Evolutionary conservation across 768 basidiomycete species (phyloP).

Genomic region (Tulasnella sp.): DNA sequence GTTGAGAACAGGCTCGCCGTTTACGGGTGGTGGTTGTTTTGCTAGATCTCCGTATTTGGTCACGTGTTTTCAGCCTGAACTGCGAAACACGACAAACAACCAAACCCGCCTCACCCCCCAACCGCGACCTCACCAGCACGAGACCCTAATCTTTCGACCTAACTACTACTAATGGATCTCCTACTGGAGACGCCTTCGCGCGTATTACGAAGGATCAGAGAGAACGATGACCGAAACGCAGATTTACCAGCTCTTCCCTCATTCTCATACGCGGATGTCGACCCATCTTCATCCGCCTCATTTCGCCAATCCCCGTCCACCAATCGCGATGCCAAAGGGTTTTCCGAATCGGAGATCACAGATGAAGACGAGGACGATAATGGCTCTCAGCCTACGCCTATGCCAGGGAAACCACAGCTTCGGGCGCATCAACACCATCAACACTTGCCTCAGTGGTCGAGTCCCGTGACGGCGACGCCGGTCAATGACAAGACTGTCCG

Average conservation of each 20-base stretch:
- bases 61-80: background rate
- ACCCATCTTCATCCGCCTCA: constrained; percentile 17
- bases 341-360: constrained; percentile 23
- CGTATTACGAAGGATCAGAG: constrained; percentile 75
- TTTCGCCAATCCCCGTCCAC: constrained; percentile 47
- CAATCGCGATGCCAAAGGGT: constrained; percentile 41
- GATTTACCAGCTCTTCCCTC: constrained; percentile 80
- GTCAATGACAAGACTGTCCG: background rate
- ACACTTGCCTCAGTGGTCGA: background rate
- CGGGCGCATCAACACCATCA: background rate
- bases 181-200: constrained; percentile 63
- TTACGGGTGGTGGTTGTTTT: background rate
- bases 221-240: constrained; percentile 41
- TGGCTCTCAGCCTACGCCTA: constrained; percentile 22
- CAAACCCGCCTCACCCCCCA: background rate
- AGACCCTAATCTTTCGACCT: background rate
- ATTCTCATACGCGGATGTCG: constrained; percentile 34
- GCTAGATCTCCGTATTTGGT: background rate
- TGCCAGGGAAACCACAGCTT: constrained; percentile 34
- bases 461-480: background rate
- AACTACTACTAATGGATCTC: background rate
- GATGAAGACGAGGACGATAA: background rate
- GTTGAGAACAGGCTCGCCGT: background rate
- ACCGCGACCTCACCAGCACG: background rate
- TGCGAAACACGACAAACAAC: background rate